Evolutionary conservation across 192 early-diverging fungal genomes (phyloP), one percentile per base, ranked within the genome.

Genomic region (Coemansia sp.): DNA sequence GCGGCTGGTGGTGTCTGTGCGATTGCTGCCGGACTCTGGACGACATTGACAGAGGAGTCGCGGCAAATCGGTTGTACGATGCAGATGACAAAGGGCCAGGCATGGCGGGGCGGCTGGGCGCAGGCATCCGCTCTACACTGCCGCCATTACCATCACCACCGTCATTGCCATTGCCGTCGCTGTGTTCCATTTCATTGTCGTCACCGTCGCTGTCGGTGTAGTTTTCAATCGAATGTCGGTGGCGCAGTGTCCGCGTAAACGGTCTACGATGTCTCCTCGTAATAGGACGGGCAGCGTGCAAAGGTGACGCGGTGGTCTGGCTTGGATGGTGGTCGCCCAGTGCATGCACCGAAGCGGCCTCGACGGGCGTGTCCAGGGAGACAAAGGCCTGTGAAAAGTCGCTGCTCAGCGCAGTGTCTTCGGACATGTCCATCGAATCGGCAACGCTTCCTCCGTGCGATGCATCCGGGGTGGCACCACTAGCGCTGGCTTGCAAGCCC

Each of bases 381-480:
- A 72, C 38, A 42, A 72, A 64, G 0, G 39, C 23, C 34, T 60
- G 68, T 38, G 68, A 72, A 40, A 64, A 64, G 27, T 72, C 68
- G 51, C 56, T 64, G 56, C 64, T 54, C 24, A 55, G 9, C 14
- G 40, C 39, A 4, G 11, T 22, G 20, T 42, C 20, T 4, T 20
- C 40, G 20, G n/a, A 4, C 19, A 45, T 55, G 6, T 43, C 61
- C 0, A 39, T 32, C 3, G 60, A 24, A 15, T n/a, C 15, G 23
- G 28, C 53, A 11, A 27, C 29, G 43, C 5, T 28, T n/a, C n/a
- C n/a, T n/a, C n/a, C n/a, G n/a, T n/a, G n/a, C n/a, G n/a, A 17
- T 30, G 30, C 26, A 33, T 64, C 60, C 7, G 62, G 63, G 40
- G 56, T 61, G 22, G 69, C 61, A 13, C 52, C 53, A n/a, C 33